Evolutionary conservation across 129 eudicot genomes (phyloP).

Genomic region (Centrapalus pauciflorus): DNA sequence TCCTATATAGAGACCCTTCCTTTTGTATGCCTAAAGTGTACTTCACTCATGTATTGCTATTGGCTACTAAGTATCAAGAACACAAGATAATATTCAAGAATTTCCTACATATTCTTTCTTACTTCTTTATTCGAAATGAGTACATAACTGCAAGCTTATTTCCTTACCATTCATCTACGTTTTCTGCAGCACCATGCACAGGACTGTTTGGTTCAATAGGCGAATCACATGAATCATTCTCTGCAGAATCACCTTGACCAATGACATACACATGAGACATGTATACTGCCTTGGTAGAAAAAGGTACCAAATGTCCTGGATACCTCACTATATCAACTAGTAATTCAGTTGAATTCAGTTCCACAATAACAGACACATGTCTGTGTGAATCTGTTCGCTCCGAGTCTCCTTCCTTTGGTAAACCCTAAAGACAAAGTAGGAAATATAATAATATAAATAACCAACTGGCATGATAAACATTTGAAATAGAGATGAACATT

Average conservation of each 20-base stretch:
- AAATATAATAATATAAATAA: background rate
- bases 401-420: constrained; percentile 57
- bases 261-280: constrained; percentile 83
- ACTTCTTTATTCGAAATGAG: background rate
- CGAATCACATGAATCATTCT: constrained; percentile 97
- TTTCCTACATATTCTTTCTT: background rate
- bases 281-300: constrained; percentile 68
- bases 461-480: background rate
- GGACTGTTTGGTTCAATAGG: constrained; percentile 98
- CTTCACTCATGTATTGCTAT: no score
- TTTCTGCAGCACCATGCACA: constrained; percentile 71
- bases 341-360: constrained; percentile 57
- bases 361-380: constrained; percentile 61
- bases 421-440: constrained; percentile 37
- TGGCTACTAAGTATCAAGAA: background rate
- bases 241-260: constrained; percentile 98
- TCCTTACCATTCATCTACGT: constrained; percentile 67
- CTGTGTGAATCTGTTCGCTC: constrained; percentile 57
- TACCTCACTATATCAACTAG: constrained; percentile 89
- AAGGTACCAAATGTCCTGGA: constrained; percentile 89
- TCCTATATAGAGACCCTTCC: no score
- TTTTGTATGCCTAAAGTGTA: no score
- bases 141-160: background rate
- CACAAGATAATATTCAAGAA: no score
- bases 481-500: no score